Percentiles rank a stretch among this genome's conserved stretches.
Conservation (phyloP, 768 basidiomycete species). For the Pulveroboletus sp. region DNA sequence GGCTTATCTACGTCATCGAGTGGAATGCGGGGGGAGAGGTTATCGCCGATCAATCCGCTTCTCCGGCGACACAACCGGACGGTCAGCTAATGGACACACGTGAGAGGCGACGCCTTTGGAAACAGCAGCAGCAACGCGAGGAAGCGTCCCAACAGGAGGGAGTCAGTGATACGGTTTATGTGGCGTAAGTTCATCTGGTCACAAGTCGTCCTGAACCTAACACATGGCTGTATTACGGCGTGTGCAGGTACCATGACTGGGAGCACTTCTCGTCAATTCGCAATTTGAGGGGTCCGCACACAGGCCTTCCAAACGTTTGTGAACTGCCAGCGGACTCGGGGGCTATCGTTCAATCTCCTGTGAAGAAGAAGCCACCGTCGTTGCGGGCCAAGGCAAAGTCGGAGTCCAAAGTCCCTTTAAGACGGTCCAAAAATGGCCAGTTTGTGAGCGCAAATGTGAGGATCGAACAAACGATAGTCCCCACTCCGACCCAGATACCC, state of each 20-base stretch:
- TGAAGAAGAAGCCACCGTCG: constrained; percentile 34
- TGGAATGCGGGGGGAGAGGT: constrained; percentile 60
- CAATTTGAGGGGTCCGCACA: constrained; percentile 78
- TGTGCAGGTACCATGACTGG: constrained; percentile 80
- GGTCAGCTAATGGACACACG: constrained; percentile 31
- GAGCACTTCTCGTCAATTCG: constrained; percentile 95
- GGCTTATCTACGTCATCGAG: constrained; percentile 85
- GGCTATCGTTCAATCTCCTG: constrained; percentile 27
- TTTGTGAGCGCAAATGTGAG: constrained; percentile 21
- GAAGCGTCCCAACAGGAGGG: constrained; percentile 19
- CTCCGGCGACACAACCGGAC: constrained; percentile 25
- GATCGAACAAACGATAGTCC: constrained; percentile 15
- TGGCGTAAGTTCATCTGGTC: constrained; percentile 61
- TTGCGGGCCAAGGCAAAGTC: constrained; percentile 28
- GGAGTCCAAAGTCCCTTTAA: constrained; percentile 13
- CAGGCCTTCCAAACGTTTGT: constrained; percentile 60
- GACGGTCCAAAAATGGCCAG: constrained; percentile 22
- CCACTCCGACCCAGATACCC: constrained; percentile 32
- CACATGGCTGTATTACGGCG: constrained; percentile 8
- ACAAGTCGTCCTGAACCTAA: constrained; percentile 4
- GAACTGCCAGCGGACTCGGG: constrained; percentile 42
- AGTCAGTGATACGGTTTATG: constrained; percentile 56
- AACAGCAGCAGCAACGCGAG: constrained; percentile 34
- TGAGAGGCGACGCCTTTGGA: constrained; percentile 40
- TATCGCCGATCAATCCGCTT: constrained; percentile 25